Evolutionary conservation across 139 green algal species (phyloP), one percentile per base, ranked within the genome.

Genomic region (Coelastrella sp.): DNA sequence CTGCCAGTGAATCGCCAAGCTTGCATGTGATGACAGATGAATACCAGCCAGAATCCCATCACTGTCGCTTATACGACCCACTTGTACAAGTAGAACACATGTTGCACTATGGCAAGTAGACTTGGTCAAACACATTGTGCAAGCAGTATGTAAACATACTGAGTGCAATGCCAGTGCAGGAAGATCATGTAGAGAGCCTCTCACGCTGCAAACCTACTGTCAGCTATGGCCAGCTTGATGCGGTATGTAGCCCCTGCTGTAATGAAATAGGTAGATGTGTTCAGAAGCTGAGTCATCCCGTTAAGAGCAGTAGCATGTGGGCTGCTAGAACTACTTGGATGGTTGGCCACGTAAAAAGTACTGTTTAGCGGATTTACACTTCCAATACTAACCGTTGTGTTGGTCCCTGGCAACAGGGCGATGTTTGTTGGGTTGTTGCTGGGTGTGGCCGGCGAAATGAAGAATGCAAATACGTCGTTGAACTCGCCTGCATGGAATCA

Each of bases 401-500:
- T 50, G 23, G 72, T 45, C 45, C 59, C 59, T 2, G 72, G 72
- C 48, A 80, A 34, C 32, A 80, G 45, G 7, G 72, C 72, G 5
- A 80, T 25, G 32, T 80, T 80, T 27, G 30, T 66, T 4, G n/a
- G 11, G 27, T 7, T 35, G 1, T 17, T 64, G 27, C 45, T 40
- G 4, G n/a, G n/a, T n/a, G n/a, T 21, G 11, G 1, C 21, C 2
- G 13, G 1, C 11, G 30, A 63, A 11, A 80, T 51, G 30, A 50
- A 80, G 45, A 80, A 80, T 1, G 43, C 72, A 67, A 80, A 80
- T 3, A 80, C 43, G 30, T 80, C 72, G 34, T 64, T 80, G 32
- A 30, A 64, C n/a, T 23, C 27, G 9, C 9, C 38, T 66, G 45
- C 15, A 50, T n/a, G n/a, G n/a, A n/a, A n/a, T 9, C 25, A n/a